A percentile compares a stretch with the other conserved stretches of the same genome.
Conservation (phyloP, 2,329 filamentous ascomycete species). For the Diaporthe citrichinensis region DNA sequence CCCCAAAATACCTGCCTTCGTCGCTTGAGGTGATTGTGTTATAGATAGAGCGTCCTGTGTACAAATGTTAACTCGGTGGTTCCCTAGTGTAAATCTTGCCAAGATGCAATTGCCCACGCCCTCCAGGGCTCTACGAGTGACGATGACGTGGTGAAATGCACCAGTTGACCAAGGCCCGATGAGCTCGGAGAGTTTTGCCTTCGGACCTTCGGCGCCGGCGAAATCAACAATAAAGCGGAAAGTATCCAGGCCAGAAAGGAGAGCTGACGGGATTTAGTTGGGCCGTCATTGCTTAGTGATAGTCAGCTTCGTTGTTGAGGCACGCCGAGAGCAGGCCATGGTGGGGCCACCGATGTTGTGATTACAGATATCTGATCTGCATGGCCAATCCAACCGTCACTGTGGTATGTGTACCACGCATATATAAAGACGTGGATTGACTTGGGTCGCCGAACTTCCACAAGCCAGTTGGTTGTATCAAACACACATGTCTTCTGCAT, state of each 20-base stretch:
- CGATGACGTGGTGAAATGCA: not conserved
- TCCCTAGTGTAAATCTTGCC: not conserved
- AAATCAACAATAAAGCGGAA: not conserved
- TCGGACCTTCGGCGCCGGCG: not conserved
- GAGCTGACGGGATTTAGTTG: not conserved
- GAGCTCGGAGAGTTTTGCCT: conserved; percentile 9
- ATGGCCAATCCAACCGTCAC: not conserved
- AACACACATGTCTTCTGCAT: not conserved
- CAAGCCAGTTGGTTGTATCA: not conserved
- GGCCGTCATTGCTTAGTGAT: conserved; percentile 1
- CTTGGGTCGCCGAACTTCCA: not conserved
- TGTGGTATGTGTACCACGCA: not conserved
- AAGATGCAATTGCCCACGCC: not conserved
- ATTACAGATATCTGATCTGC: not conserved
- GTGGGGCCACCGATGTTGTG: not conserved
- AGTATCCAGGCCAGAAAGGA: not conserved
- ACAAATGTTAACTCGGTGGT: not conserved
- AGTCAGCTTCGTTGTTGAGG: not conserved
- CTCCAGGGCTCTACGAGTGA: not conserved
- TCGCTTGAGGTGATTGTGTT: too few species aligned
- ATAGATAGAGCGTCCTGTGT: too few species aligned
- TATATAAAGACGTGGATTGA: not conserved
- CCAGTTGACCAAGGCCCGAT: not conserved
- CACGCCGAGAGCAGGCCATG: not conserved
- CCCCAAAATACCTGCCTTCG: too few species aligned